A percentile compares a stretch with the other conserved stretches of the same genome.
Conservation (phyloP, 2,329 filamentous ascomycete species). For the Diaporthe capsici region DNA sequence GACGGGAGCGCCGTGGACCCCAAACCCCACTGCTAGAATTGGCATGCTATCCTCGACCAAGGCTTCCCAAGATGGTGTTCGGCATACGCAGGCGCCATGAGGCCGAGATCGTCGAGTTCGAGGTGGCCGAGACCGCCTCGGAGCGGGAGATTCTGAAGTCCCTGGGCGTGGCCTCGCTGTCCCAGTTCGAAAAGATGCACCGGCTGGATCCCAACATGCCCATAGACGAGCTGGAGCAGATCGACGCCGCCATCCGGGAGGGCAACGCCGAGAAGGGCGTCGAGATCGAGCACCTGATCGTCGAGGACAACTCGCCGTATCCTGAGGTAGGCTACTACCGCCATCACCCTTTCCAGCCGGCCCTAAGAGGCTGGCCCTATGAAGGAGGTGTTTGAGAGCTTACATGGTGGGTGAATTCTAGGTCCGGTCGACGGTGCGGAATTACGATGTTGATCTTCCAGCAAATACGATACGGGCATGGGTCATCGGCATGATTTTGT, state of each 20-base stretch:
- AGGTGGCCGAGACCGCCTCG: slow-evolving; percentile 41
- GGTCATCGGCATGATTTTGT: slow-evolving; percentile 72
- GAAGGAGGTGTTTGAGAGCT: not conserved
- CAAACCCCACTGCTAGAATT: not conserved
- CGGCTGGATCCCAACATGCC: slow-evolving; percentile 76
- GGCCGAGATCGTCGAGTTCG: slow-evolving; percentile 41
- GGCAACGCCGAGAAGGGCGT: slow-evolving; percentile 69
- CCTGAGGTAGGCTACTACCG: slow-evolving; percentile 65
- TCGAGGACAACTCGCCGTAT: slow-evolving; percentile 77
- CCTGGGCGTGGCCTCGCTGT: slow-evolving; percentile 56
- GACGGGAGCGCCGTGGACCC: not conserved
- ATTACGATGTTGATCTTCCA: slow-evolving; percentile 75
- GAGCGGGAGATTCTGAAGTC: slow-evolving; percentile 42
- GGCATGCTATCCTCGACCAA: slow-evolving; percentile 22
- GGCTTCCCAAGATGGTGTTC: slow-evolving; percentile 35
- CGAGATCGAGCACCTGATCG: slow-evolving; percentile 69
- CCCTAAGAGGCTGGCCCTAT: not conserved
- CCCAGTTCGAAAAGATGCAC: slow-evolving; percentile 72
- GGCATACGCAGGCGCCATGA: slow-evolving; percentile 39
- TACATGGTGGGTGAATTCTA: slow-evolving; percentile 50
- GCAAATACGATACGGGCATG: slow-evolving; percentile 76
- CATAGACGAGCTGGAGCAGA: slow-evolving; percentile 72
- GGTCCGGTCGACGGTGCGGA: slow-evolving; percentile 75
- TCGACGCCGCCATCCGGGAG: slow-evolving; percentile 69
- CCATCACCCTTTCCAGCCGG: not conserved